These are phyloP conservation scores for Jamesozyma jinghongensis DNA, from an alignment of 805 yeast species.

Conservation along the genomic window DNA sequence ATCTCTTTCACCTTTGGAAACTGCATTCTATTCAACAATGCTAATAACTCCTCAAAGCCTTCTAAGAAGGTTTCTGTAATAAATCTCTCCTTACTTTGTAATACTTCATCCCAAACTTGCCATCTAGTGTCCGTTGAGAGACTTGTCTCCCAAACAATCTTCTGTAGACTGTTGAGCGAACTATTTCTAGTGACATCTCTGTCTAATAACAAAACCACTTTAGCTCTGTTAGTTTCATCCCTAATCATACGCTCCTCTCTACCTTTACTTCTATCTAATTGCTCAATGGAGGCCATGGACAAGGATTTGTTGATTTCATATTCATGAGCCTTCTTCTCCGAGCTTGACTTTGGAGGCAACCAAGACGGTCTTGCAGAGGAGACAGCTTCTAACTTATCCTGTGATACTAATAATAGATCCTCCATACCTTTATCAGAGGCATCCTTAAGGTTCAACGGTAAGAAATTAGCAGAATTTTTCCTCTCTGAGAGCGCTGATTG, in stretches of 20 bases:
- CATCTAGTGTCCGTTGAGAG: constrained; percentile 17
- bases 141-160: constrained; percentile 28
- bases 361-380: constrained; percentile 62
- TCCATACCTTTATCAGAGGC: constrained; percentile 41
- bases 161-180: constrained; percentile 17
- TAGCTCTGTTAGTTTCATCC: constrained; percentile 23
- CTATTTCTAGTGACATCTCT: constrained; percentile 29
- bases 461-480: constrained; percentile 26
- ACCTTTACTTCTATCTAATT: constrained; percentile 24
- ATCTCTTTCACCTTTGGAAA: constrained; percentile 26
- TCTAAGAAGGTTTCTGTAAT: constrained; percentile 28
- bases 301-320: constrained; percentile 39
- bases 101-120: constrained; percentile 16
- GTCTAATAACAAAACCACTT: constrained; percentile 19
- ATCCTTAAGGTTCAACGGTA: constrained; percentile 33
- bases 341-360: constrained; percentile 54
- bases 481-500: constrained; percentile 33
- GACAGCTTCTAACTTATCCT: constrained; percentile 45
- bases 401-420: constrained; percentile 51
- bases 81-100: constrained; percentile 19
- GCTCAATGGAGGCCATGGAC: constrained; percentile 29
- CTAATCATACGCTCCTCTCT: constrained; percentile 20
- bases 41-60: constrained; percentile 31
- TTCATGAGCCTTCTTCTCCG: constrained; percentile 49
- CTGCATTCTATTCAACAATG: constrained; percentile 25